Evolutionary conservation across 169 alveolate species (phyloP), one percentile per base, ranked within the genome.

Genomic region (Eimeria praecox): DNA sequence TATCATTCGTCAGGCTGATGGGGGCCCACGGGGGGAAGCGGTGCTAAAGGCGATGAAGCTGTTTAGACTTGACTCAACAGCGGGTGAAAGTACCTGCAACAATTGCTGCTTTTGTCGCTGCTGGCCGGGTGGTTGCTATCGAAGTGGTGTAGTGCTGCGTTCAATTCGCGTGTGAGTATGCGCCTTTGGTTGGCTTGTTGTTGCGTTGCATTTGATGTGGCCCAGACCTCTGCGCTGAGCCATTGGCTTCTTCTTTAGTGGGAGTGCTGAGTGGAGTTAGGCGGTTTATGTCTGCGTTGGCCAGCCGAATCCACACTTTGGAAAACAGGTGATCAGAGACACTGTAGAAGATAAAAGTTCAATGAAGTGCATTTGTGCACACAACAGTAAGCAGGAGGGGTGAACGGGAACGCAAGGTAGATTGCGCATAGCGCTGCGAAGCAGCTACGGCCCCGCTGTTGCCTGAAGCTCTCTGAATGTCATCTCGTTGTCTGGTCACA

Each of bases 261-360:
- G 75, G 80, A 3, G 92, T 85, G 10, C 27, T 85, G 35, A 44
- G 27, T 27, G 92, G 80, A 8, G 14, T 69, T 12, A 56, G 69
- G 80, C 22, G 78, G 52, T 44, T 85, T 18, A 59, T 85, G 80
- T 52, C 92, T 5, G 92, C 33, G 18, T 22, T 85, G 44, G 92
- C 92, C 20, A 42, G 66, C 40, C 64, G 92, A 33, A 85, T 85
- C 14, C 92, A 85, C 80, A 30, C 8, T 42, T 33, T 85, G 16
- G 92, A 85, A 38, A 85, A 85, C 92, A 85, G 92, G 92, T 85
- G 42, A 77, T 30, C 35, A 35, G 20, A 69, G 24, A 10, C 46
- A 69, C 30, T 33, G 46, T 5, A 12, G 49, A 10, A 14, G 80
- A 35, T 42, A 66, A 18, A 66, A 30, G 3, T 2, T 66, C 22